Evolutionary conservation across 2,329 filamentous ascomycete species (phyloP).

Genomic region (Aspergillus jensenii): DNA sequence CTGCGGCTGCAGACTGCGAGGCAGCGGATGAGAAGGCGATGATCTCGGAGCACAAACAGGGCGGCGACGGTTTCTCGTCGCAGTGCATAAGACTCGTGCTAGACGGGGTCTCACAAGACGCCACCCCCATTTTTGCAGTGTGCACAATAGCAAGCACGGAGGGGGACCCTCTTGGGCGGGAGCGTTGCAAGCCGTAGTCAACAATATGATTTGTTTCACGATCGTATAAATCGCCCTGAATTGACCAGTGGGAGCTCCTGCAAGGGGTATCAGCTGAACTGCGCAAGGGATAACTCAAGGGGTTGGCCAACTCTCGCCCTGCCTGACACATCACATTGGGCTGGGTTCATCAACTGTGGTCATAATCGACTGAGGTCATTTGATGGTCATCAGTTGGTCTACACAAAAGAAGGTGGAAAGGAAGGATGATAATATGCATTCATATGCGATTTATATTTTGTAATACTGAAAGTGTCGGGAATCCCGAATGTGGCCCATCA

Average conservation of each 20-base stretch:
- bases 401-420: not conserved
- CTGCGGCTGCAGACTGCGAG: not conserved
- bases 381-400: not conserved
- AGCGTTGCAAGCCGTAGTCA: not conserved
- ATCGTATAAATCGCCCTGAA: not conserved
- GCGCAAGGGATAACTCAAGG: slow-evolving; percentile 13
- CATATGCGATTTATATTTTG: slow-evolving; percentile 4
- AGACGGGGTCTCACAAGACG: not conserved
- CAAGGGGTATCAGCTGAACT: slow-evolving; percentile 7
- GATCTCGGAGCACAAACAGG: not conserved
- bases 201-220: not conserved
- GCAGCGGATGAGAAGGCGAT: not conserved
- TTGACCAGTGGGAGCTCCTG: not conserved
- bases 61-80: not conserved
- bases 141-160: not conserved
- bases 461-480: slow-evolving; percentile 8
- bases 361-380: not conserved
- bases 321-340: slow-evolving; percentile 5
- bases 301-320: slow-evolving; percentile 1
- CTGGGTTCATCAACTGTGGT: not conserved
- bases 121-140: not conserved
- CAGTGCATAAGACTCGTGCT: not conserved
- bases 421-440: not conserved
- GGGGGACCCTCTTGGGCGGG: not conserved
- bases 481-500: slow-evolving; percentile 19